These are phyloP conservation scores for Candida vartiovaarae DNA, from an alignment of 805 yeast genomes.

Conservation along the genomic window DNA sequence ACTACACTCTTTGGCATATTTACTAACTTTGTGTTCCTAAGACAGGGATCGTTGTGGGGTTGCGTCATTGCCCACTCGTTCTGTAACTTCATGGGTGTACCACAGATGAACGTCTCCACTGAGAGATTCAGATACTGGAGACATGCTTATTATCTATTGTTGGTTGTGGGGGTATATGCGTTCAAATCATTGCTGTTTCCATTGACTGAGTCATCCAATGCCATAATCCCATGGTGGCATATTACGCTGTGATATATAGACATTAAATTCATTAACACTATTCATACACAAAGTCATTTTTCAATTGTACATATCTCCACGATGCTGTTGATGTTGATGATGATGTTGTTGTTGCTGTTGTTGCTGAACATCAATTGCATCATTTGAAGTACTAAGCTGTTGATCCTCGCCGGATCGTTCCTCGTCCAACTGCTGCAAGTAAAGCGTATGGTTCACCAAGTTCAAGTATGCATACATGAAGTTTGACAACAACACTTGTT, in stretches of 20 bases:
- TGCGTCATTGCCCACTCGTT: conserved; percentile 52
- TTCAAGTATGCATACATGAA: conserved; percentile 97
- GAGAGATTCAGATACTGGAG: conserved; percentile 23
- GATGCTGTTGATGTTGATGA: background rate
- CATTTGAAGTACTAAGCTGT: too few relatives aligned
- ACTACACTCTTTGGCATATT: conserved; percentile 69
- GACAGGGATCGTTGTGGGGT: conserved; percentile 48
- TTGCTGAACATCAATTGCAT: too few relatives aligned
- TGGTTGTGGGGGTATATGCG: conserved; percentile 35
- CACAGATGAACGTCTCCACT: conserved; percentile 26
- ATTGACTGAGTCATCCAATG: conserved; percentile 1
- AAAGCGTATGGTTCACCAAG: conserved; percentile 85
- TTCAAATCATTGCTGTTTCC: conserved; percentile 28
- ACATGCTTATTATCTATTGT: conserved; percentile 30
- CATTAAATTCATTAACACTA: too few relatives aligned
- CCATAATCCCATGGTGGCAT: too few relatives aligned
- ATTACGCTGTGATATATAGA: too few relatives aligned
- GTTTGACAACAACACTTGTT: conserved; percentile 88
- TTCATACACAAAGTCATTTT: background rate
- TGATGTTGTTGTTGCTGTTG: too few relatives aligned
- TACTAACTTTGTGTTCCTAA: conserved; percentile 49
- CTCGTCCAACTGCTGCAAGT: conserved; percentile 55
- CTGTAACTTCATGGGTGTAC: conserved; percentile 71
- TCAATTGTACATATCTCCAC: background rate
- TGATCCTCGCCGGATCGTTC: conserved; percentile 11